These are phyloP conservation scores for Pythium rhizo-oryzae DNA, from an alignment of 352 stramenopile species.

Conservation along the genomic window DNA sequence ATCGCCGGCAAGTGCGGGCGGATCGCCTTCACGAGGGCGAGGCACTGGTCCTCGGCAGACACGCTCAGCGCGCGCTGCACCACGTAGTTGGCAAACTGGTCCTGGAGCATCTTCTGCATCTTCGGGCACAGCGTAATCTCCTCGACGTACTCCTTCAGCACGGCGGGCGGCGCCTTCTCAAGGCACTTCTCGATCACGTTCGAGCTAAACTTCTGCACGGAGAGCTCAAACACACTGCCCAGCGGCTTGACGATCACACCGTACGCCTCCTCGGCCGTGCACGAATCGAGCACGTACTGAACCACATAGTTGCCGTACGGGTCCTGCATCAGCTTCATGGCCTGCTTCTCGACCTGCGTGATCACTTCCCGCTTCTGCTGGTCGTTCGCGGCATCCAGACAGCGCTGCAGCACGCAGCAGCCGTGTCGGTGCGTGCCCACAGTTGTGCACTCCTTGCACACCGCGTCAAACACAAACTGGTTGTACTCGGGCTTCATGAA, in stretches of 20 bases:
- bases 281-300: constrained; percentile 92
- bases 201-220: constrained; percentile 98
- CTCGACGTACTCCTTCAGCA: constrained; percentile 76
- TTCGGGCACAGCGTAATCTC: constrained; percentile 79
- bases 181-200: constrained; percentile 99
- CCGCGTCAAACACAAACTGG: constrained; percentile 98
- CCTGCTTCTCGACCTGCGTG: constrained; percentile 94
- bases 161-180: constrained; percentile 88
- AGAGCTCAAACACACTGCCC: constrained; percentile 94
- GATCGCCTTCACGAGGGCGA: constrained; percentile 95
- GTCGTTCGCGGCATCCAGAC: constrained; percentile 92
- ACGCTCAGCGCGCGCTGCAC: constrained; percentile 97
- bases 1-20: constrained; percentile 94
- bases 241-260: constrained; percentile 83
- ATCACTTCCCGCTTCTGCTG: constrained; percentile 91
- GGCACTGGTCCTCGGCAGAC: constrained; percentile 93
- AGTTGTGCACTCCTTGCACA: constrained; percentile 94
- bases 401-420: constrained; percentile 97
- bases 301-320: constrained; percentile 94
- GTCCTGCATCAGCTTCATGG: constrained; percentile 96
- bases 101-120: constrained; percentile 95
- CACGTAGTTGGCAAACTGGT: constrained; percentile 99
- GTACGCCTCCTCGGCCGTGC: constrained; percentile 77
- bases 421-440: constrained; percentile 97
- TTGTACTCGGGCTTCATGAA: constrained; percentile 94